Conservation (phyloP, 805 yeast genomes). For the Candida nanaspora region DNA sequence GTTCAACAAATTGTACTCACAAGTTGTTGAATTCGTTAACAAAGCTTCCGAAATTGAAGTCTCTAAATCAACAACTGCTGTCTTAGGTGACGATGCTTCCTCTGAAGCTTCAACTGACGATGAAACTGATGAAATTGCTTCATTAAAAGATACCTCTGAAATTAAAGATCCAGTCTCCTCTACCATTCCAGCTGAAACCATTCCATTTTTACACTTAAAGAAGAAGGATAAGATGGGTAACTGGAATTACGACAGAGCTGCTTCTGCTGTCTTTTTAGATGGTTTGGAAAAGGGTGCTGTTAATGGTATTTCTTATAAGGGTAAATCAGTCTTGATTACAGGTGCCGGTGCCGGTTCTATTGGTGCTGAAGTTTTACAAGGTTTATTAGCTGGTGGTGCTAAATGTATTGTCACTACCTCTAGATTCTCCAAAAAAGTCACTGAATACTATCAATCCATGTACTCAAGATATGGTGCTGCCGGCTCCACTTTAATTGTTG, state of each 20-base stretch:
- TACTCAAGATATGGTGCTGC: constrained; percentile 90
- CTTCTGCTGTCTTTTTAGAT: constrained; percentile 75
- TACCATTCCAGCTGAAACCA: constrained; percentile 69
- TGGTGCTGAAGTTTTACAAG: constrained; percentile 95
- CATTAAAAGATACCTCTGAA: constrained; percentile 66
- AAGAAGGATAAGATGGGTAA: constrained; percentile 61
- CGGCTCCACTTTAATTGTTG: constrained; percentile 89
- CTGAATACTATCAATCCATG: constrained; percentile 91
- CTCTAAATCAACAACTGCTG: constrained; percentile 50
- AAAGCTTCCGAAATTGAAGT: constrained; percentile 66
- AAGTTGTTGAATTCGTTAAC: constrained; percentile 62
- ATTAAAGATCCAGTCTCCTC: constrained; percentile 70
- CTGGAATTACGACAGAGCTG: constrained; percentile 79
- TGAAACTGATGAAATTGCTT: constrained; percentile 75
- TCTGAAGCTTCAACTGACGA: constrained; percentile 40
- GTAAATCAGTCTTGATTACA: constrained; percentile 83
- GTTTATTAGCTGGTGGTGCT: constrained; percentile 96
- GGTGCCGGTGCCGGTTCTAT: constrained; percentile 99
- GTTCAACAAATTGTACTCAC: constrained; percentile 64
- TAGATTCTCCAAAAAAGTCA: constrained; percentile 86
- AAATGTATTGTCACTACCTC: constrained; percentile 95
- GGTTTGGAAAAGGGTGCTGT: constrained; percentile 92
- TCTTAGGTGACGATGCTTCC: constrained; percentile 39
- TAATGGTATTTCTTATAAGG: constrained; percentile 86
- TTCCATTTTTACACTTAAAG: constrained; percentile 93